These are phyloP conservation scores for Quercus tomentella DNA, from an alignment of 331 rosid species.

Conservation along the genomic window DNA sequence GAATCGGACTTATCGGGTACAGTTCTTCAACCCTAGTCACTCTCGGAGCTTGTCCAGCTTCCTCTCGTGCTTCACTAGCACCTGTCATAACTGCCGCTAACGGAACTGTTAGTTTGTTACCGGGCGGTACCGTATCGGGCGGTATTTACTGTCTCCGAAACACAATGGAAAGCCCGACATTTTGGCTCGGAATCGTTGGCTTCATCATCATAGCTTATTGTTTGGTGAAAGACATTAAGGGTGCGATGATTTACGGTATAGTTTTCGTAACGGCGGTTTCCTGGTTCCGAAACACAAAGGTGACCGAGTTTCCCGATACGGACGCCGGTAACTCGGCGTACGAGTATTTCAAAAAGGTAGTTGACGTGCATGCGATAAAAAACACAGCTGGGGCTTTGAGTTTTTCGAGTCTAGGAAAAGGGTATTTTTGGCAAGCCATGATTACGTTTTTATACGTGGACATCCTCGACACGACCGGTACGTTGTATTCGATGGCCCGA, in stretches of 20 bases:
- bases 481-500: conserved; percentile 85
- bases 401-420: conserved; percentile 51
- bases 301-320: conserved; percentile 72
- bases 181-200: conserved; percentile 88
- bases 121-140: conserved; percentile 62
- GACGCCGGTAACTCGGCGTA: conserved; percentile 50
- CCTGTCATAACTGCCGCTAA: conserved; percentile 56
- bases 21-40: conserved; percentile 70
- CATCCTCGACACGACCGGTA: conserved; percentile 82
- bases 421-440: conserved; percentile 83
- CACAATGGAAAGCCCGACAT: conserved; percentile 88
- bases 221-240: conserved; percentile 68
- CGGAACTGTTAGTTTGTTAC: conserved; percentile 55
- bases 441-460: conserved; percentile 84
- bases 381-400: conserved; percentile 89
- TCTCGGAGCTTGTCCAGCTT: conserved; percentile 68
- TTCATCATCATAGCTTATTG: conserved; percentile 81
- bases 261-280: conserved; percentile 79
- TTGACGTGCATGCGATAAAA: conserved; percentile 66
- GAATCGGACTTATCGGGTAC: conserved; percentile 78
- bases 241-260: conserved; percentile 95
- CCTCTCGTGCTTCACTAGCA: conserved; percentile 53
- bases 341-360: conserved; percentile 74
- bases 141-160: conserved; percentile 45
- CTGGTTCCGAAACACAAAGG: conserved; percentile 77